Evolutionary conservation across 2,329 filamentous ascomycete genomes (phyloP).

Genomic region (Paecilomyces fulvus): DNA sequence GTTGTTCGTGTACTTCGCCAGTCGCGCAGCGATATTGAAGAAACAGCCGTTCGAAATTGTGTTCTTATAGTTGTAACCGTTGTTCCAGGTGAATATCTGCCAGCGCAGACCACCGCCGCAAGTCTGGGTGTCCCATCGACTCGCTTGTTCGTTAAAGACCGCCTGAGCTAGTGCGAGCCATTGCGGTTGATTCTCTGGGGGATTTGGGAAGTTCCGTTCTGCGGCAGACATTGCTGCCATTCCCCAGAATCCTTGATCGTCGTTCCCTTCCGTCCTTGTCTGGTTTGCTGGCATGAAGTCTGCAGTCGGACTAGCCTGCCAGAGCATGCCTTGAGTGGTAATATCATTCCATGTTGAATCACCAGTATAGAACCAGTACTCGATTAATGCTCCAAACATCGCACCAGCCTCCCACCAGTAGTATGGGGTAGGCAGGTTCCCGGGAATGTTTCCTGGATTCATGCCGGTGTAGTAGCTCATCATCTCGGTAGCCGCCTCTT

Average conservation of each 20-base stretch:
- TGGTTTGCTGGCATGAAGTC: conserved; percentile 38
- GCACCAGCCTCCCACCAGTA: conserved; percentile 39
- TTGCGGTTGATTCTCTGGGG: conserved; percentile 10
- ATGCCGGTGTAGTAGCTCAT: conserved; percentile 44
- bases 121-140: conserved; percentile 58
- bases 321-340: conserved; percentile 27
- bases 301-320: conserved; percentile 28
- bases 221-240: conserved; percentile 50
- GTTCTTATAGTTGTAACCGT: conserved; percentile 77
- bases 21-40: conserved; percentile 69
- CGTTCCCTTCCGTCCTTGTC: conserved; percentile 41
- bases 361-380: conserved; percentile 38
- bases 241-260: conserved; percentile 52
- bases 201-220: conserved; percentile 35
- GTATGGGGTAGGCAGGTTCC: conserved; percentile 42
- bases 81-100: conserved; percentile 73
- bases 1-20: conserved; percentile 59
- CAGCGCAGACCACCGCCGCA: conserved; percentile 69
- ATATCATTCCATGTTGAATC: conserved; percentile 32
- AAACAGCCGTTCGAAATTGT: conserved; percentile 72
- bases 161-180: conserved; percentile 56
- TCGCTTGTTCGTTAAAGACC: conserved; percentile 62
- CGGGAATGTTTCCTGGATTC: conserved; percentile 42
- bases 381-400: conserved; percentile 33
- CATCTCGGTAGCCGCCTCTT: conserved; percentile 39